Evolutionary conservation across 768 basidiomycete genomes (phyloP), one percentile per base, ranked within the genome.

Genomic region (Pisolithus tinctorius): DNA sequence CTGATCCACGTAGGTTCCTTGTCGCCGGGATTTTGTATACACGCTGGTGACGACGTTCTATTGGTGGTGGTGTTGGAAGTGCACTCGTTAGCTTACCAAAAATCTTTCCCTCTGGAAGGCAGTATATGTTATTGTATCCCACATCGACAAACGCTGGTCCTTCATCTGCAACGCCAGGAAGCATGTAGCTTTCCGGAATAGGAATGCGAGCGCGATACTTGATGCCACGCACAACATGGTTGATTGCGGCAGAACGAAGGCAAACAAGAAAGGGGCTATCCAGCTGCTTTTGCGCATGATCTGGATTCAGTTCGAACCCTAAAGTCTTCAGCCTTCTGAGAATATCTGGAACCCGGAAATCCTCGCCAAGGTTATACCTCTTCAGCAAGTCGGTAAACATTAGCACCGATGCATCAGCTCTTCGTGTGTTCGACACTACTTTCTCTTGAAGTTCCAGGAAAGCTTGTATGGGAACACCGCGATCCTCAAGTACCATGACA

Each of bases 91-190:
- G 60, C 74, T 42, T 57, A 86, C 88, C 87, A 55, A 81, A 91
- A 4, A 92, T 82, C 55, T 85, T 69, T 1, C 77, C 80, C 53
- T 75, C 74, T 4, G 67, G 63, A 13, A 91, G 67, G 31, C 62
- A 70, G 60, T 72, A 84, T 1, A 86, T 76, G 54, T 84, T 74
- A 37, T 76, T 58, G 47, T 67, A 60, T 1, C 82, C 82, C n/a
- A 64, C 69, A 8, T 62, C 47, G 41, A 60, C 62, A 55, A 88
- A 86, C 0, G 82, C 79, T 0, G 83, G 80, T 0, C 88, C 87
- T 66, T 92, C 88, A 58, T 93, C 91, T 2, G 88, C 85, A 7
- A 92, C 78, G 1, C 92, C 91, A 13, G 91, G 86, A 1, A 93
- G 74, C 25, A 82, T 72, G 52, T 81, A 81, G 54, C 82, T 83